Evolutionary conservation across 139 green algal genomes (phyloP).

Genomic region (Tetradesmus obliquus): DNA sequence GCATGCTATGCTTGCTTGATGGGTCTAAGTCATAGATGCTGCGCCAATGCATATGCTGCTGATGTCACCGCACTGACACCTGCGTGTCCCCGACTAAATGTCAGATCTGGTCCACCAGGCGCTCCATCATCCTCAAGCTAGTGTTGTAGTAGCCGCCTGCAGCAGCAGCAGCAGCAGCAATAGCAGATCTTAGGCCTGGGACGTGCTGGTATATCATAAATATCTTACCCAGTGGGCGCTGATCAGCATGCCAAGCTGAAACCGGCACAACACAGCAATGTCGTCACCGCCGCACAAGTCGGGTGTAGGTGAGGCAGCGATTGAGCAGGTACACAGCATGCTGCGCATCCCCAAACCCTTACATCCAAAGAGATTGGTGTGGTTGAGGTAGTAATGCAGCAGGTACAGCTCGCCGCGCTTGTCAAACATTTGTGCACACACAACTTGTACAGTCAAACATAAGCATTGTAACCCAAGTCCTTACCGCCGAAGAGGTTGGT

Average conservation of each 20-base stretch:
- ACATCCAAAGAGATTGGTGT: slow-evolving; percentile 91
- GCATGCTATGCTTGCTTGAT: no score
- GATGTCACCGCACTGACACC: no score
- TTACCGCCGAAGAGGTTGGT: slow-evolving; percentile 89
- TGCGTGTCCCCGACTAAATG: no score
- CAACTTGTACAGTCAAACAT: not conserved
- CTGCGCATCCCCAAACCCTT: slow-evolving; percentile 62
- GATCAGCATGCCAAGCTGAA: no score
- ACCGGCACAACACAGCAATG: no score
- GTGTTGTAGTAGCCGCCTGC: slow-evolving; percentile 41
- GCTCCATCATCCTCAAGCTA: slow-evolving; percentile 39
- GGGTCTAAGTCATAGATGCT: no score
- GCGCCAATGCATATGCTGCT: no score
- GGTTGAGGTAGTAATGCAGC: slow-evolving; percentile 94
- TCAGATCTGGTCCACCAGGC: slow-evolving; percentile 27
- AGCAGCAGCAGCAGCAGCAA: slow-evolving; percentile 26
- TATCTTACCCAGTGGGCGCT: no score
- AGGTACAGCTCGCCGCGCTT: slow-evolving; percentile 83
- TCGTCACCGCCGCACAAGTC: no score
- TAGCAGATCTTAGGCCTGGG: not conserved
- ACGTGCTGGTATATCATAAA: no score
- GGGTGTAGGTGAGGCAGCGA: slow-evolving; percentile 93
- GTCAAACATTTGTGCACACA: not conserved
- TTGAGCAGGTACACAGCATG: slow-evolving; percentile 89
- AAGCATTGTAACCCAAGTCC: slow-evolving; percentile 47